phyloP scores from a whole-genome alignment of 306 rosid genomes.

The Abrus precatorius region DNA sequence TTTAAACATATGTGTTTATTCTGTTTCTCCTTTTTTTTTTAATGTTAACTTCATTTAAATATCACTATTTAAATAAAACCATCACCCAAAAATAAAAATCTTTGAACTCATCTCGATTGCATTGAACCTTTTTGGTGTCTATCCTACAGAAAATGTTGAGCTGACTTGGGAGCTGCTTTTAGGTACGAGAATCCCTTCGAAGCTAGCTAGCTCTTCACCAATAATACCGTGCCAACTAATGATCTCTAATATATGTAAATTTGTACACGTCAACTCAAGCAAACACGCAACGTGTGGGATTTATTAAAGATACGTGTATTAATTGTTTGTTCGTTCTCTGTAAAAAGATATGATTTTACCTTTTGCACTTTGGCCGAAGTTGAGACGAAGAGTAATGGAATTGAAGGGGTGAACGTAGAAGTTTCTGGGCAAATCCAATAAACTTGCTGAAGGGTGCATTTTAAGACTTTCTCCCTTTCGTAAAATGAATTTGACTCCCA shows the following conservation, averaged over 20 bases:
- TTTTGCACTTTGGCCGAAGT: neutral
- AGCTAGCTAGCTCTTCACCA: constrained; percentile 13
- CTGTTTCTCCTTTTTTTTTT: neutral
- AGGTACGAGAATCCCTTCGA: neutral
- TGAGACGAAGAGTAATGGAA: neutral
- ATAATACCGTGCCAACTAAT: constrained; percentile 14
- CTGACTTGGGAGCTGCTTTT: neutral
- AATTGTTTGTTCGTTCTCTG: neutral
- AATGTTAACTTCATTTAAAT: no score
- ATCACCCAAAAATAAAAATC: no score
- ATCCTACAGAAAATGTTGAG: neutral
- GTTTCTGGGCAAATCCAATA: neutral
- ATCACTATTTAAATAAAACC: no score
- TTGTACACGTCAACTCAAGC: neutral
- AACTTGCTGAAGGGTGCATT: neutral
- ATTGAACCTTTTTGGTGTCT: neutral
- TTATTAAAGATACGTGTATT: neutral
- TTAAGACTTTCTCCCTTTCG: neutral
- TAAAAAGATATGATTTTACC: neutral
- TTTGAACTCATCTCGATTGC: no score
- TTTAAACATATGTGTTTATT: no score
- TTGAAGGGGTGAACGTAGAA: neutral
- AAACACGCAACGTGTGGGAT: neutral
- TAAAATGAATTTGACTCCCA: neutral
- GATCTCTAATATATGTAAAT: neutral